Evolutionary conservation across 306 rosid genomes (phyloP), one percentile per base, ranked within the genome.

Genomic region (Fagus sylvatica): DNA sequence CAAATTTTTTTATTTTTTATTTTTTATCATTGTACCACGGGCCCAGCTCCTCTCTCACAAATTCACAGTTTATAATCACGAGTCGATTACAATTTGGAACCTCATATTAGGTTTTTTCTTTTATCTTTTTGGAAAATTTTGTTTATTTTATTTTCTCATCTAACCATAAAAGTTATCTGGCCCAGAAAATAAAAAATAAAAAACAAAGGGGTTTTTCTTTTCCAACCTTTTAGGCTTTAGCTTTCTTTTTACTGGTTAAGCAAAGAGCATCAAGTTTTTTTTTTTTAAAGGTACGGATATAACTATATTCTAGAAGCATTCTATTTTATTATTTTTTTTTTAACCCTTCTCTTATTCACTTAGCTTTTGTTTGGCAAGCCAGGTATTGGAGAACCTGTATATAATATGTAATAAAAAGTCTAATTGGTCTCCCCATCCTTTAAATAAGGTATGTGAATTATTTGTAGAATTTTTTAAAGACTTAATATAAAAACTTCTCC

Each of bases 291-390:
- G 39, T 15, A 53, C 3, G 30, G 22, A 41, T 30, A 79, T 76
- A 5, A 68, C 61, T 54, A 53, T 46, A 7, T 77, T 80, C 72
- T 69, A 36, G 64, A 77, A 76, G 61, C 55, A 60, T 16, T 49
- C n/a, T 69, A 17, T 68, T 51, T 42, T 57, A 4, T 41, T 43
- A 41, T 73, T 80, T 42, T 15, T 49, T 10, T 41, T 3, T 69
- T 57, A n/a, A 56, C 41, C 10, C 71, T 61, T 69, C 37, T 19
- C 61, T 55, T 73, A 9, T 43, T 43, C 49, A 0, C 13, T 43
- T 3, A 2, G 51, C 51, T 43, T 43, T 43, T 43, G 51, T 43
- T 9, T 9, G 51, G 36, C 34, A 56, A 56, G 19, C 28, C 34
- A 36, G 5, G 30, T 56, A 56, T 7, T 56, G 64, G 36, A 56